These are phyloP conservation scores for Meripilus lineatus DNA, from an alignment of 1,284 basidiomycete species.

Conservation along the genomic window DNA sequence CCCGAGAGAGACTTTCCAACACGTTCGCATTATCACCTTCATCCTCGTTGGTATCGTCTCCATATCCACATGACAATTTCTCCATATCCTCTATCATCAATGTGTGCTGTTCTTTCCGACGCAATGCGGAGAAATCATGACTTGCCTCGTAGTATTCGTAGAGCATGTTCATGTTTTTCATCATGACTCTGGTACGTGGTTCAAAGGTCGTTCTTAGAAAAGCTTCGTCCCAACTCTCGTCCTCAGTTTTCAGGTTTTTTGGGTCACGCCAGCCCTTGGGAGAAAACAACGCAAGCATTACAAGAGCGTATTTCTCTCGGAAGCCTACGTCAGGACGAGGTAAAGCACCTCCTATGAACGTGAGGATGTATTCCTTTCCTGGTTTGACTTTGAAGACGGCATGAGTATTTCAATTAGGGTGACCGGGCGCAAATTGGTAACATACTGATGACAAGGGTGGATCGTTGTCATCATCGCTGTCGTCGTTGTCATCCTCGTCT, in stretches of 20 bases:
- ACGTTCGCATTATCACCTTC: neutral
- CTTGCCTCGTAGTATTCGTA: slow-evolving; percentile 23
- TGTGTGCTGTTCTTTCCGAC: slow-evolving; percentile 8
- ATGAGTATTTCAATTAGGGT: too few species aligned
- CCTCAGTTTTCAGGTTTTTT: slow-evolving; percentile 8
- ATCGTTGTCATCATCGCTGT: too few species aligned
- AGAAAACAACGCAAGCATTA: slow-evolving; percentile 9
- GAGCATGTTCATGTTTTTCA: slow-evolving; percentile 17
- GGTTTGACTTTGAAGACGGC: too few species aligned
- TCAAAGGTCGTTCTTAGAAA: slow-evolving; percentile 13
- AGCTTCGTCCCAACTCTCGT: slow-evolving; percentile 12
- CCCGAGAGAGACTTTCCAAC: too few species aligned
- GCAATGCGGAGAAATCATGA: slow-evolving; percentile 21
- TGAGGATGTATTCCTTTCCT: neutral
- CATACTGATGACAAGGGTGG: too few species aligned
- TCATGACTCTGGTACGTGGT: slow-evolving; percentile 8
- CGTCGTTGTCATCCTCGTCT: too few species aligned
- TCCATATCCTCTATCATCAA: too few species aligned
- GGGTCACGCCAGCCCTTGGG: slow-evolving; percentile 8
- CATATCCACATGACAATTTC: too few species aligned
- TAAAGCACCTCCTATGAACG: slow-evolving; percentile 7
- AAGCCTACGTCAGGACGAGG: slow-evolving; percentile 4
- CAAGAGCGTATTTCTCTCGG: neutral
- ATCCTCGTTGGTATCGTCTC: neutral
- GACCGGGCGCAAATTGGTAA: too few species aligned